A percentile compares a stretch with the other conserved stretches of the same genome.
phyloP scores from a whole-genome alignment of 2,329 filamentous ascomycete species.

The Podosphaera xanthii region DNA sequence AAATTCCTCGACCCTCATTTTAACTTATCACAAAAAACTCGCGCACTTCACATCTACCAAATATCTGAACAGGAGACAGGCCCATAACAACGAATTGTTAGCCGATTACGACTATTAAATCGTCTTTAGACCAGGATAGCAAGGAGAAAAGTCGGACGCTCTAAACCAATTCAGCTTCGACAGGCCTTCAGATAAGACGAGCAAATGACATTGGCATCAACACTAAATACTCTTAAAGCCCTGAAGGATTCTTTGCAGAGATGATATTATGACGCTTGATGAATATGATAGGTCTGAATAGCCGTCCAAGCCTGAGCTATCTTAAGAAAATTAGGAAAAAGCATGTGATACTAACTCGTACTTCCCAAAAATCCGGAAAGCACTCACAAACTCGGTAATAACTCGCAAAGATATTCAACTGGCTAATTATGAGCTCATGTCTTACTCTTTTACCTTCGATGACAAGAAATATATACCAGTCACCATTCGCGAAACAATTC shows the following conservation, averaged over 20 bases:
- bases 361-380: too few relatives aligned
- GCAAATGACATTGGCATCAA: too few relatives aligned
- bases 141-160: background rate
- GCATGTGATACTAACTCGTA: too few relatives aligned
- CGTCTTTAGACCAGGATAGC: background rate
- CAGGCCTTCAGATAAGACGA: too few relatives aligned
- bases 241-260: too few relatives aligned
- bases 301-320: too few relatives aligned
- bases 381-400: too few relatives aligned
- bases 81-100: background rate
- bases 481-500: background rate
- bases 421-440: background rate
- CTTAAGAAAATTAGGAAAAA: too few relatives aligned
- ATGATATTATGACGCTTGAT: too few relatives aligned
- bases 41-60: background rate
- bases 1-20: background rate
- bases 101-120: background rate
- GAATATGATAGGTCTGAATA: too few relatives aligned
- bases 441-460: background rate
- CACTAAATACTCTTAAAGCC: too few relatives aligned
- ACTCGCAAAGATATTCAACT: background rate
- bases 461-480: background rate
- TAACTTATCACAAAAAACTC: background rate
- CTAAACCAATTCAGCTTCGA: background rate
- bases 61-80: background rate